A percentile compares a stretch with the other conserved stretches of the same genome.
Evolutionary conservation across 2,329 filamentous ascomycete genomes (phyloP).

Genomic region (Ophiostoma ips): DNA sequence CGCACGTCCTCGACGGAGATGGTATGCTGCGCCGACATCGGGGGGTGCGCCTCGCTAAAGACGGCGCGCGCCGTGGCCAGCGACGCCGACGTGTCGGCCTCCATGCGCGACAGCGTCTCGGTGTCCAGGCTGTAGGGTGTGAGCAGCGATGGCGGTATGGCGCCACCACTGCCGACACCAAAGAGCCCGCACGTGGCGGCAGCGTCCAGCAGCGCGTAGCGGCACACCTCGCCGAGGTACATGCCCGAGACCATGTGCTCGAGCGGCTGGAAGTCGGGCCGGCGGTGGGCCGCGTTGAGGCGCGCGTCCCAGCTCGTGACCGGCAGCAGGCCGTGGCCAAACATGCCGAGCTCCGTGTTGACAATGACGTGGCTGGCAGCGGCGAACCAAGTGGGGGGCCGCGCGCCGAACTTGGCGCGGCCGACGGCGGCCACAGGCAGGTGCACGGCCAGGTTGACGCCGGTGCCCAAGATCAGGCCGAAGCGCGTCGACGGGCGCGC

Average conservation of each 20-base stretch:
- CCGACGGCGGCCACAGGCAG: slow-evolving; percentile 44
- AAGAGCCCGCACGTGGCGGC: slow-evolving; percentile 40
- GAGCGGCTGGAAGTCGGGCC: slow-evolving; percentile 47
- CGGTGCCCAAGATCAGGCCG: slow-evolving; percentile 52
- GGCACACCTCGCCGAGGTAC: slow-evolving; percentile 52
- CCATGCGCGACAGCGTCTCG: slow-evolving; percentile 43
- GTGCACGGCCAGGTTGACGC: slow-evolving; percentile 51
- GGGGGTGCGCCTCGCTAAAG: slow-evolving; percentile 37
- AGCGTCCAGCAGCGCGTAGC: slow-evolving; percentile 44
- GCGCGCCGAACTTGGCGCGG: slow-evolving; percentile 39
- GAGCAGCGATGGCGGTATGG: slow-evolving; percentile 38
- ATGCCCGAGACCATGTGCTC: slow-evolving; percentile 51
- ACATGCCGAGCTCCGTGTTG: slow-evolving; percentile 56
- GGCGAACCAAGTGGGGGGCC: slow-evolving; percentile 42
- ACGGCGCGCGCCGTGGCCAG: slow-evolving; percentile 30
- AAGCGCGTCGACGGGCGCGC: slow-evolving; percentile 44
- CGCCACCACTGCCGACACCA: slow-evolving; percentile 41
- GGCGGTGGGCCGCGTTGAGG: slow-evolving; percentile 37
- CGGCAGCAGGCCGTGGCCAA: slow-evolving; percentile 44
- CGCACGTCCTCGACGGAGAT: slow-evolving; percentile 33
- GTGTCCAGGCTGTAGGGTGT: slow-evolving; percentile 45
- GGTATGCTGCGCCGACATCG: slow-evolving; percentile 22
- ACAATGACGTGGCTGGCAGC: slow-evolving; percentile 48
- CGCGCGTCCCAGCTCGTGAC: slow-evolving; percentile 46
- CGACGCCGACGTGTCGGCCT: slow-evolving; percentile 26